These are phyloP conservation scores for Silene latifolia DNA, from an alignment of 148 eudicot genomes.

Conservation along the genomic window DNA sequence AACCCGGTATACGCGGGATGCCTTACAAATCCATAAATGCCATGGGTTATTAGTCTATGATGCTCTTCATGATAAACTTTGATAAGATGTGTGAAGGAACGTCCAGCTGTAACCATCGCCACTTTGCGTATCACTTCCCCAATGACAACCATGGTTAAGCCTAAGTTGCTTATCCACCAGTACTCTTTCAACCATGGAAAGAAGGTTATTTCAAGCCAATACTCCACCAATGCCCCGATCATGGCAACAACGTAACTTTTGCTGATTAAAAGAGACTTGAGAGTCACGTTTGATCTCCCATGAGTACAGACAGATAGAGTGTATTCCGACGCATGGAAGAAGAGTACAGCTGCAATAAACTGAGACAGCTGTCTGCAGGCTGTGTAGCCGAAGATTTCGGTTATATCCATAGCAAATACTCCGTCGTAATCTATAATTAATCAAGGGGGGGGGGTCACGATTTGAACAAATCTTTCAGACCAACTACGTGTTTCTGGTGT, in stretches of 20 bases:
- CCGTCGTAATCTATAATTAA: not conserved
- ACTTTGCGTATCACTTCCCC: slow-evolving; percentile 73
- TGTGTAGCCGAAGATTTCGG: slow-evolving; percentile 43
- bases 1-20: slow-evolving; percentile 87
- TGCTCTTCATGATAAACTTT: slow-evolving; percentile 65
- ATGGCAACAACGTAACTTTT: slow-evolving; percentile 66
- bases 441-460: not conserved
- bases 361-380: slow-evolving; percentile 66
- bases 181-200: slow-evolving; percentile 60
- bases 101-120: slow-evolving; percentile 86
- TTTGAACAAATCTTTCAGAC: slow-evolving; percentile 10
- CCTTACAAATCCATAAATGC: slow-evolving; percentile 60
- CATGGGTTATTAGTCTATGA: slow-evolving; percentile 65
- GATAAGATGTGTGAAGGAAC: slow-evolving; percentile 78
- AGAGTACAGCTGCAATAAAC: slow-evolving; percentile 49
- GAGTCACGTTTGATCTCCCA: slow-evolving; percentile 64
- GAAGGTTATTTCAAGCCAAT: slow-evolving; percentile 58
- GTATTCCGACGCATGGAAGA: slow-evolving; percentile 80
- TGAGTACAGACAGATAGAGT: slow-evolving; percentile 53
- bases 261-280: slow-evolving; percentile 70
- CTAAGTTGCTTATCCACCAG: slow-evolving; percentile 76
- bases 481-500: not conserved
- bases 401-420: slow-evolving; percentile 28
- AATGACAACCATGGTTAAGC: slow-evolving; percentile 57
- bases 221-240: slow-evolving; percentile 61